These are phyloP conservation scores for Linum lewisii DNA, from an alignment of 345 rosid species.

Conservation along the genomic window DNA sequence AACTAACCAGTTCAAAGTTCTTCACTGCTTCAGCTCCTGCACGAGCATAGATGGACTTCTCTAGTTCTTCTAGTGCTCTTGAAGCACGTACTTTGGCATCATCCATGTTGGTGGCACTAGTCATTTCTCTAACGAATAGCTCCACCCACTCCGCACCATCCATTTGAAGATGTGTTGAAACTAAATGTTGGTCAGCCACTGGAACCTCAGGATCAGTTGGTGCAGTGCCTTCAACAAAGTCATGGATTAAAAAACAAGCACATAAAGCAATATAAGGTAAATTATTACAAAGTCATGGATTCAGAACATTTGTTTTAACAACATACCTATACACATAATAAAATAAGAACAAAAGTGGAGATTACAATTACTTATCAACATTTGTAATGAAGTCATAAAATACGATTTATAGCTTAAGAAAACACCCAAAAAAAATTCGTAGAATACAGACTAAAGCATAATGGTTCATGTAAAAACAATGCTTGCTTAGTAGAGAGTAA, in stretches of 20 bases:
- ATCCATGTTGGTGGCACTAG: constrained; percentile 56
- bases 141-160: constrained; percentile 80
- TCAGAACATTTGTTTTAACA: neutral
- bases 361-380: too few species aligned
- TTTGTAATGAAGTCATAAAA: too few species aligned
- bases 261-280: neutral
- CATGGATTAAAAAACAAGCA: constrained; percentile 3
- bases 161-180: constrained; percentile 24
- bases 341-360: too few species aligned
- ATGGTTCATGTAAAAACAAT: too few species aligned
- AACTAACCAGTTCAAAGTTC: constrained; percentile 42
- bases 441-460: neutral
- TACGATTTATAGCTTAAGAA: too few species aligned
- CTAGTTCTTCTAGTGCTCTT: constrained; percentile 61
- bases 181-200: constrained; percentile 25
- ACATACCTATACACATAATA: too few species aligned
- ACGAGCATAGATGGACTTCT: constrained; percentile 60
- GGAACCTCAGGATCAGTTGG: constrained; percentile 23
- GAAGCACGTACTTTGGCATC: constrained; percentile 81
- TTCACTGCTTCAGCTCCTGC: constrained; percentile 47
- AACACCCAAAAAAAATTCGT: neutral
- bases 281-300: too few species aligned
- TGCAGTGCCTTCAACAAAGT: constrained; percentile 17
- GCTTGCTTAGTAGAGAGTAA: neutral
- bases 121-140: constrained; percentile 69